phyloP scores from a whole-genome alignment of 768 basidiomycete species.

The Rhodotorula toruloides region DNA sequence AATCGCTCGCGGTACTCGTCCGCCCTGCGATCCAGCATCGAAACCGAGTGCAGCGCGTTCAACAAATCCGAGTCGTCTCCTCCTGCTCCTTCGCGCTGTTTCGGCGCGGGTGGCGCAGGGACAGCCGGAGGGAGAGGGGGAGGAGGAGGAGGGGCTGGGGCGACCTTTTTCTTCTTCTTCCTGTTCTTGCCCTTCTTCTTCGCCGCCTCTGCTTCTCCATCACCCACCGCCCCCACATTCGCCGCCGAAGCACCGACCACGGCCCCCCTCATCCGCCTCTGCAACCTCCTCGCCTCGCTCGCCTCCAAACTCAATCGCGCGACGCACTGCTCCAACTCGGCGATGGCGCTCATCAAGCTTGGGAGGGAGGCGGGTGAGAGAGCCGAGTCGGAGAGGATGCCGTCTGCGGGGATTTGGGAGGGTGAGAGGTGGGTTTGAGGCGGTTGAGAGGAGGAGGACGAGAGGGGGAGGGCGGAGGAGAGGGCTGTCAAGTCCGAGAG shows the following conservation, averaged over 20 bases:
- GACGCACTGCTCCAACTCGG: conserved; percentile 33
- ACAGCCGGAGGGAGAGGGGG: background rate
- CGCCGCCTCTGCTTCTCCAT: background rate
- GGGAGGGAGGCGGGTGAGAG: conserved; percentile 3
- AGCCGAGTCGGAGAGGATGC: background rate
- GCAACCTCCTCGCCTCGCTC: conserved; percentile 30
- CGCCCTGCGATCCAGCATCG: conserved; percentile 25
- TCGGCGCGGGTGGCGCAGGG: background rate
- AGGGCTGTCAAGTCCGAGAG: background rate
- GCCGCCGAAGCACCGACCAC: conserved; percentile 6
- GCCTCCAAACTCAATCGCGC: conserved; percentile 28
- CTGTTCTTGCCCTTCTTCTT: background rate
- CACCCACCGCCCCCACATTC: background rate
- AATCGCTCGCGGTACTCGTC: conserved; percentile 33
- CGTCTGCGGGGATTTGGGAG: background rate
- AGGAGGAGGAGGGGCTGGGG: background rate
- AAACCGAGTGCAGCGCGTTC: conserved; percentile 30
- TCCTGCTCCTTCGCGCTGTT: background rate
- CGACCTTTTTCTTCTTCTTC: conserved; percentile 7
- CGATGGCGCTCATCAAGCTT: conserved; percentile 26
- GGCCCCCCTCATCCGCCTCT: conserved; percentile 15
- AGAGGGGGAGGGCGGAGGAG: too few species aligned
- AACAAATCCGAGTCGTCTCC: conserved; percentile 29
- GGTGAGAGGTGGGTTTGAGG: background rate
- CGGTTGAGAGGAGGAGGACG: background rate